Conservation (phyloP, 83 land plant species). For the Isoetes engelmannii region DNA sequence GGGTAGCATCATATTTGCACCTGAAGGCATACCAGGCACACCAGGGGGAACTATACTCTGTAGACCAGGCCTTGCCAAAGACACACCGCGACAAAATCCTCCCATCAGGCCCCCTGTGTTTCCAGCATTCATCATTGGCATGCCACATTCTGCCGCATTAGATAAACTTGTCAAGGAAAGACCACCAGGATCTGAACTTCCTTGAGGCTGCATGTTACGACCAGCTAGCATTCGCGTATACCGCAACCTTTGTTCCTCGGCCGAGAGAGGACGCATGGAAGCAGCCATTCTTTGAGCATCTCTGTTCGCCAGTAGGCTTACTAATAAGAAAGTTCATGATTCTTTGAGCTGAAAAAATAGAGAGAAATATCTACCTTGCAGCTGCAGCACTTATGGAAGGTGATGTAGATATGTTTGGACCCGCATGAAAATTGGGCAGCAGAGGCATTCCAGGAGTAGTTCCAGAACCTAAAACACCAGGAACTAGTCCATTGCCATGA, state of each 20-base stretch:
- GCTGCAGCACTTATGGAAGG: slow-evolving; percentile 32
- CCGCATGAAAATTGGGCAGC: slow-evolving; percentile 18
- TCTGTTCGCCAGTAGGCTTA: slow-evolving; percentile 3
- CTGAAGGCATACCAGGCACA: slow-evolving; percentile 8
- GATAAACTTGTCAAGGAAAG: slow-evolving; percentile 22
- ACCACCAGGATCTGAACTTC: slow-evolving; percentile 11
- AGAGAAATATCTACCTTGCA: slow-evolving; percentile 26
- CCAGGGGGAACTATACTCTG: slow-evolving; percentile 18
- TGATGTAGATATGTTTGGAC: slow-evolving; percentile 19
- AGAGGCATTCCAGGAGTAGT: slow-evolving; percentile 18
- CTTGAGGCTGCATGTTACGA: slow-evolving; percentile 20
- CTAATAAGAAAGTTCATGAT: background rate
- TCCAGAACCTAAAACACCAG: slow-evolving; percentile 22
- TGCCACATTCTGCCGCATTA: background rate
- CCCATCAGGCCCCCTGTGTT: slow-evolving; percentile 22
- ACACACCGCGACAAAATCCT: slow-evolving; percentile 20
- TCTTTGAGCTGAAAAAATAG: background rate
- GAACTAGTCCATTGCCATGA: slow-evolving; percentile 21
- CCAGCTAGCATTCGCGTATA: slow-evolving; percentile 24
- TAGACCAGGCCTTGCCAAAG: slow-evolving; percentile 24
- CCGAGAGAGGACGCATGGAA: slow-evolving; percentile 15
- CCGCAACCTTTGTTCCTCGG: slow-evolving; percentile 32
- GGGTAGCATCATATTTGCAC: slow-evolving; percentile 11
- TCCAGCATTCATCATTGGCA: slow-evolving; percentile 17
- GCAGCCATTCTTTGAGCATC: slow-evolving; percentile 34